phyloP scores from a whole-genome alignment of 257 asterid species.

The Gentiana straminea region DNA sequence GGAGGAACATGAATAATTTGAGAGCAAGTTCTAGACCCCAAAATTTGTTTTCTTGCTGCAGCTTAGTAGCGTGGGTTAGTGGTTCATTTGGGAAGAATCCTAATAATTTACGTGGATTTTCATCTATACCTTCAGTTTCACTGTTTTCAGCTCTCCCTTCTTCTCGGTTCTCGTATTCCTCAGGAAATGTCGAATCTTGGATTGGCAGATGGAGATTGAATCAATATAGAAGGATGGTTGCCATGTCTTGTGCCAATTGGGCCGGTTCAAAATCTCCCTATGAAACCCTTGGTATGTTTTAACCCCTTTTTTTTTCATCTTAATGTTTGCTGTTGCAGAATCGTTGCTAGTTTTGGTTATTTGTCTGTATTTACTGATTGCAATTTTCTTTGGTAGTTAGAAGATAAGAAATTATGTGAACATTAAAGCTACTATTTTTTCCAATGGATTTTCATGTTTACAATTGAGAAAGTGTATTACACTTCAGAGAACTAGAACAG shows the following conservation, averaged over 20 bases:
- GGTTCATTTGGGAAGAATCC: slow-evolving; percentile 29
- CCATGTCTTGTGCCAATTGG: slow-evolving; percentile 79
- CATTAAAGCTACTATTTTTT: not conserved
- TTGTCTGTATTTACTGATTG: not conserved
- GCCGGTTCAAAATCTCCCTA: slow-evolving; percentile 71
- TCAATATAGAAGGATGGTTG: slow-evolving; percentile 69
- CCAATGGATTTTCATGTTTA: not conserved
- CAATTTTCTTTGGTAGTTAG: not conserved
- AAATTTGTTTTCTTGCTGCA: slow-evolving; percentile 44
- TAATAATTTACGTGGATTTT: slow-evolving; percentile 8
- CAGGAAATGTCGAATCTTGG: slow-evolving; percentile 13
- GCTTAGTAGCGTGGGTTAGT: slow-evolving; percentile 43
- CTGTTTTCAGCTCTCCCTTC: slow-evolving; percentile 10
- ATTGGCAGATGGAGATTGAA: slow-evolving; percentile 26
- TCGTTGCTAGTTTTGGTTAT: not conserved
- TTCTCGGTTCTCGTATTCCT: slow-evolving; percentile 20
- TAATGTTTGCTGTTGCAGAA: not conserved
- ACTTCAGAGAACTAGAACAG: too few species aligned
- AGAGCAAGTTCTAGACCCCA: slow-evolving; percentile 65
- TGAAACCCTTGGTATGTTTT: slow-evolving; percentile 56
- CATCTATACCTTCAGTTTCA: slow-evolving; percentile 21
- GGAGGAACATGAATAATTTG: slow-evolving; percentile 49
- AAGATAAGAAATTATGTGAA: slow-evolving; percentile 2
- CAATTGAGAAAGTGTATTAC: not conserved
- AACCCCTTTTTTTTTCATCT: not conserved